Conservation (phyloP, 768 basidiomycete genomes). For the Tylopilus subfusipes region DNA sequence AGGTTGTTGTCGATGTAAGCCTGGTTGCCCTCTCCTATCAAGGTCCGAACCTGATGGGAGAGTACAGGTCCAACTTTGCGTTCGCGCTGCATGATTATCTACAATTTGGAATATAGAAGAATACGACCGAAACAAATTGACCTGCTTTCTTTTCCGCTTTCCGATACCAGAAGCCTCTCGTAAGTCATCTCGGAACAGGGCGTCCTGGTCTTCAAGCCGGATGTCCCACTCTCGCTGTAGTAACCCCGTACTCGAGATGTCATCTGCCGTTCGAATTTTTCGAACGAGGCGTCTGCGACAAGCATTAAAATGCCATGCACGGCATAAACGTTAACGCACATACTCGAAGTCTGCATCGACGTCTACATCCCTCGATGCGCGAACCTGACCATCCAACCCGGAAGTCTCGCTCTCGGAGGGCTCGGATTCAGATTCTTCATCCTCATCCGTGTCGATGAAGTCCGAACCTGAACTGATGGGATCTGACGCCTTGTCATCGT, state of each 20-base stretch:
- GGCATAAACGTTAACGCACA: background rate
- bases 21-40: constrained; percentile 81
- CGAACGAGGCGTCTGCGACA: constrained; percentile 2
- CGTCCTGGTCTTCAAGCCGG: constrained; percentile 52
- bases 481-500: constrained; percentile 1
- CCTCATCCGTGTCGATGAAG: background rate
- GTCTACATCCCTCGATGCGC: constrained; percentile 2
- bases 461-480: constrained; percentile 8
- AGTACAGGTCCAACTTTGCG: constrained; percentile 13
- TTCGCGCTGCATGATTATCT: constrained; percentile 6
- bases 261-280: constrained; percentile 2
- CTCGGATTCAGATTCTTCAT: constrained; percentile 9
- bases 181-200: constrained; percentile 70
- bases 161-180: constrained; percentile 65
- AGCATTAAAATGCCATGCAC: background rate
- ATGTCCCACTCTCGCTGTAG: constrained; percentile 10
- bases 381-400: background rate
- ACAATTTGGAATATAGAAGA: background rate
- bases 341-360: constrained; percentile 25
- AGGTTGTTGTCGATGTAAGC: constrained; percentile 74
- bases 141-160: constrained; percentile 44
- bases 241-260: constrained; percentile 15
- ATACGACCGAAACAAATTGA: constrained; percentile 13
- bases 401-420: constrained; percentile 9
- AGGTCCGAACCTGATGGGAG: constrained; percentile 15